Evolutionary conservation across 129 eudicot genomes (phyloP).

Genomic region (Flaveria trinervia): DNA sequence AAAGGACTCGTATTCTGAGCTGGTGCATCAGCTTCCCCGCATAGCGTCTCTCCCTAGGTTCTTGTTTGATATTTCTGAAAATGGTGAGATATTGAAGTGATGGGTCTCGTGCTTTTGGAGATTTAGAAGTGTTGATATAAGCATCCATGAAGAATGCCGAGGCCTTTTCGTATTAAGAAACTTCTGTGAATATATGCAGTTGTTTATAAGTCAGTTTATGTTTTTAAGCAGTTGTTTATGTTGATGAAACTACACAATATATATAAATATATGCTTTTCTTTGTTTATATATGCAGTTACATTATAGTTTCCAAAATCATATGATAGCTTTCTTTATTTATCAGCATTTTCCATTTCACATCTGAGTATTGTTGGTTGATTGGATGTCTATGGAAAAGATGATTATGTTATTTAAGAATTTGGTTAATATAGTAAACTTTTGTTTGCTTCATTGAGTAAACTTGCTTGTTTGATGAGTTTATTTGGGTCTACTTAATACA

Average conservation of each 20-base stretch:
- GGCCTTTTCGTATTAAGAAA: slow-evolving; percentile 8
- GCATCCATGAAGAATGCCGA: slow-evolving; percentile 41
- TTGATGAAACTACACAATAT: slow-evolving; percentile 24
- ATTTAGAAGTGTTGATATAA: slow-evolving; percentile 40
- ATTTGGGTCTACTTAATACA: neutral
- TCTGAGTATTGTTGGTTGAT: slow-evolving; percentile 2
- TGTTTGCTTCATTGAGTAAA: neutral
- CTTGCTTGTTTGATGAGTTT: neutral
- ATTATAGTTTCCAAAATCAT: slow-evolving; percentile 12
- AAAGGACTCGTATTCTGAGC: slow-evolving; percentile 62
- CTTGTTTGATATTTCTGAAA: slow-evolving; percentile 41
- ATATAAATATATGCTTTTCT: neutral
- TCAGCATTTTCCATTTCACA: neutral
- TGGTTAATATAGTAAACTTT: neutral
- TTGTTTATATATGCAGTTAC: slow-evolving; percentile 15
- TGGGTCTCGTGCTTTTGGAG: slow-evolving; percentile 7
- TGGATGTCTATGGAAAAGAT: neutral
- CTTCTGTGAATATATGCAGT: slow-evolving; percentile 6
- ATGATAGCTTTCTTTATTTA: slow-evolving; percentile 13
- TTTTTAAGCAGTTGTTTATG: slow-evolving; percentile 21
- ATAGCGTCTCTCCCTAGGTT: slow-evolving; percentile 66
- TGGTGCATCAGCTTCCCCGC: slow-evolving; percentile 66
- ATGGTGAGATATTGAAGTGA: slow-evolving; percentile 44
- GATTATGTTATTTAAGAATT: neutral
- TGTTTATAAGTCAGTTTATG: slow-evolving; percentile 22